Evolutionary conservation across 2,329 filamentous ascomycete species (phyloP).

Genomic region (Nemania sp.): DNA sequence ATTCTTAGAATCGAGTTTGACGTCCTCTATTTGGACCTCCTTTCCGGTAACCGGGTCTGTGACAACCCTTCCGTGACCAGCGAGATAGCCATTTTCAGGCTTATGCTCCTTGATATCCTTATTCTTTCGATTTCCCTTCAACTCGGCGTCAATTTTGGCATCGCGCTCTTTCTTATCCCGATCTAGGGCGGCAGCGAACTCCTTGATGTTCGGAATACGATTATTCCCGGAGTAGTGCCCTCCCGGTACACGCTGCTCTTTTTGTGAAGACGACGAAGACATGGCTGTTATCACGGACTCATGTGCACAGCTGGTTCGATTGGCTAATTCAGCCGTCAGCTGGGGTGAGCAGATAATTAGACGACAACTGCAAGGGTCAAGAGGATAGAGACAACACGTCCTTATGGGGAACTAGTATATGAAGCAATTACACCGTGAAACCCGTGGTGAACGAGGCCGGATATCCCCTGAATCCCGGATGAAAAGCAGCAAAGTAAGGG

Average conservation of each 20-base stretch:
- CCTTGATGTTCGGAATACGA: constrained; percentile 82
- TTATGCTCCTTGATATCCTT: constrained; percentile 48
- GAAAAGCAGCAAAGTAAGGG: no score
- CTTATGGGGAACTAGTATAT: not conserved
- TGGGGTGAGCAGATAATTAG: no score
- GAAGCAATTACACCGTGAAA: no score
- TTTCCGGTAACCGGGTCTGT: constrained; percentile 88
- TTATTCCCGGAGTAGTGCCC: constrained; percentile 79
- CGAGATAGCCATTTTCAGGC: constrained; percentile 42
- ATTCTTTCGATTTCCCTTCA: constrained; percentile 43
- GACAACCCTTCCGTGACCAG: constrained; percentile 66
- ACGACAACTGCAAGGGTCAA: not conserved
- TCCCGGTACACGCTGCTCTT: constrained; percentile 34
- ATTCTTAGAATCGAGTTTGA: constrained; percentile 69
- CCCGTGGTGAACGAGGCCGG: no score
- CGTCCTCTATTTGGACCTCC: constrained; percentile 83
- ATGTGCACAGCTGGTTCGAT: not conserved
- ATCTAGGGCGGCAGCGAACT: constrained; percentile 81
- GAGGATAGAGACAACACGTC: not conserved
- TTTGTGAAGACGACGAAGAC: constrained; percentile 37
- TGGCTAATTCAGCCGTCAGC: no score
- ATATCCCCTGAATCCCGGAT: no score
- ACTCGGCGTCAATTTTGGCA: constrained; percentile 65
- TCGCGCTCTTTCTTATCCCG: constrained; percentile 77
- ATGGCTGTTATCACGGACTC: constrained; percentile 21